These are phyloP conservation scores for Lichtheimia ornata DNA, from an alignment of 371 early-diverging fungal species.

Conservation along the genomic window DNA sequence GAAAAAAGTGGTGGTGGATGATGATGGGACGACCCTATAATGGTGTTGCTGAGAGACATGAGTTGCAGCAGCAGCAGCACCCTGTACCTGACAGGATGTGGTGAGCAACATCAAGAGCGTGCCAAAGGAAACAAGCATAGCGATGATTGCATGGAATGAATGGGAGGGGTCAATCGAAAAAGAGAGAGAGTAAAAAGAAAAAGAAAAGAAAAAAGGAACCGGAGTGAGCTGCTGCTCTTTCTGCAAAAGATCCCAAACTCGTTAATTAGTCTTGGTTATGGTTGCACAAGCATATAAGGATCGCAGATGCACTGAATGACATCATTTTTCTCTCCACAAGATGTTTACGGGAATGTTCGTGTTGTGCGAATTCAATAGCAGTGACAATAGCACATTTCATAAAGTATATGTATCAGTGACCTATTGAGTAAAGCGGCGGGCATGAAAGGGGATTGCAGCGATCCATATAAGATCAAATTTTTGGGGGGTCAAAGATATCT, in stretches of 20 bases:
- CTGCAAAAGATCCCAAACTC: background rate
- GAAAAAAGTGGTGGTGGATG: no score
- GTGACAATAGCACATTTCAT: no score
- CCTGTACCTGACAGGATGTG: conserved; percentile 5
- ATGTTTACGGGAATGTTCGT: background rate
- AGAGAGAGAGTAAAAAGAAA: background rate
- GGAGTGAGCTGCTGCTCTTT: conserved; percentile 6
- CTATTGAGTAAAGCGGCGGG: no score
- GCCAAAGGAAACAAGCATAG: background rate
- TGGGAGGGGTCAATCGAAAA: conserved; percentile 2
- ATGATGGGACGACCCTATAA: no score
- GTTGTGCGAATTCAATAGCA: background rate
- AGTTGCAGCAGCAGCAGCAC: background rate
- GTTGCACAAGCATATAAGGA: conserved; percentile 1
- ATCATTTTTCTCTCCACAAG: background rate
- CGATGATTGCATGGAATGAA: conserved; percentile 6
- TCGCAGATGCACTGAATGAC: background rate
- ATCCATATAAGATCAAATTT: no score
- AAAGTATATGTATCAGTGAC: no score
- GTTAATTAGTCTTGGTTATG: background rate
- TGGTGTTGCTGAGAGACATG: no score
- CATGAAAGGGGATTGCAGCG: no score
- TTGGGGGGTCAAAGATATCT: no score
- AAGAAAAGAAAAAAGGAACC: conserved; percentile 7
- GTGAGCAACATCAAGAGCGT: background rate